These are phyloP conservation scores for Escovopsis weberi DNA, from an alignment of 2,329 filamentous ascomycete genomes.

Conservation along the genomic window DNA sequence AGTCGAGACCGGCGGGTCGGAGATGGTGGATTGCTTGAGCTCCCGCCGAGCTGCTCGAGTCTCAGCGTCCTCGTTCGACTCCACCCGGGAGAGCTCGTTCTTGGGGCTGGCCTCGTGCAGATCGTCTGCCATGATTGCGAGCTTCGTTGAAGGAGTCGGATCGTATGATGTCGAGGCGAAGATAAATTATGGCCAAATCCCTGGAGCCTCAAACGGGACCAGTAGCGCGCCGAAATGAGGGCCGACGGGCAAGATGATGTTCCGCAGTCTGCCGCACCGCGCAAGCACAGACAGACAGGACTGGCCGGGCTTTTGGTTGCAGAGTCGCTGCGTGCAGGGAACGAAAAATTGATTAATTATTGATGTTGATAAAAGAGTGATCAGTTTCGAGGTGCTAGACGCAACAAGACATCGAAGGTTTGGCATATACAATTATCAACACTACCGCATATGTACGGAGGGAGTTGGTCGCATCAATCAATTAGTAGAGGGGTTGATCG, in stretches of 20 bases:
- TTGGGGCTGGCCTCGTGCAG: constrained; percentile 27
- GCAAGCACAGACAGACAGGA: not conserved
- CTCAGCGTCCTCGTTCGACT: constrained; percentile 42
- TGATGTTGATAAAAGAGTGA: too few relatives aligned
- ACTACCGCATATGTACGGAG: too few relatives aligned
- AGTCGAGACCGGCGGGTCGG: constrained; percentile 23
- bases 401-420: too few relatives aligned
- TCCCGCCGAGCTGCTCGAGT: constrained; percentile 50
- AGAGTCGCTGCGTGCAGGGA: too few relatives aligned
- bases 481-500: too few relatives aligned
- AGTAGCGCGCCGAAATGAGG: not conserved
- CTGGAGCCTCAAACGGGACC: constrained; percentile 1
- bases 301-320: not conserved
- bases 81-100: constrained; percentile 17
- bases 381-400: too few relatives aligned
- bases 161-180: not conserved
- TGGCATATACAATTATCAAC: too few relatives aligned
- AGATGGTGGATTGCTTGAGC: constrained; percentile 49
- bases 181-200: constrained; percentile 6
- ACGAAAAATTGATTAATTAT: too few relatives aligned
- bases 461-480: too few relatives aligned
- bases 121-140: constrained; percentile 29
- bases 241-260: not conserved
- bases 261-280: not conserved
- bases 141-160: constrained; percentile 6